Conservation (phyloP, 108 stramenopile species). For the Nitzschia palea region DNA sequence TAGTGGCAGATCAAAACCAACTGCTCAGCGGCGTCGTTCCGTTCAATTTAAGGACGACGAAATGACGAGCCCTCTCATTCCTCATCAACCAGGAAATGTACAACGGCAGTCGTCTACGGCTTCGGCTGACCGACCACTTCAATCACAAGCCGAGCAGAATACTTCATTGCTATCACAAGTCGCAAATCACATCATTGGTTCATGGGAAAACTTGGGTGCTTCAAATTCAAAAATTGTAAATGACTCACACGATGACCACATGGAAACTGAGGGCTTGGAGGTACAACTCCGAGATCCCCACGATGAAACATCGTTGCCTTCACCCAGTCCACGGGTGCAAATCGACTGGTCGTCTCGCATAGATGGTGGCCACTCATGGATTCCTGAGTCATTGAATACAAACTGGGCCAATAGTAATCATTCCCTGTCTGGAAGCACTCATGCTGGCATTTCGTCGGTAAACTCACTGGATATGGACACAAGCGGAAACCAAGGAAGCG, state of each 20-base stretch:
- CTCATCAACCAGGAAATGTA: background rate
- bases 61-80: background rate
- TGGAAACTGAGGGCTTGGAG: conserved; percentile 27
- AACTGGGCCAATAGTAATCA: background rate
- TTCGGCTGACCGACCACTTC: conserved; percentile 10
- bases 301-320: conserved; percentile 36
- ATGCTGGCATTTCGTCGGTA: conserved; percentile 27
- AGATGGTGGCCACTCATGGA: conserved; percentile 21
- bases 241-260: conserved; percentile 1
- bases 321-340: conserved; percentile 17
- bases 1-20: background rate
- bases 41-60: conserved; percentile 32
- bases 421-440: conserved; percentile 4
- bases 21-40: background rate
- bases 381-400: conserved; percentile 19
- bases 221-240: background rate
- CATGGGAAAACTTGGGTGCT: conserved; percentile 24
- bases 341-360: conserved; percentile 26
- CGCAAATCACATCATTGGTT: conserved; percentile 29
- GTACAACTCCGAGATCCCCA: conserved; percentile 28
- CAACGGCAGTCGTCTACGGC: conserved; percentile 12
- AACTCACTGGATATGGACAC: conserved; percentile 38
- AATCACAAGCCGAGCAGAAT: conserved; percentile 19
- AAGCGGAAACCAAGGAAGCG: conserved; percentile 22
- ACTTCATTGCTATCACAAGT: conserved; percentile 37